Conservation (phyloP, 2,329 filamentous ascomycete species). For the Berkeleyomyces rouxiae region DNA sequence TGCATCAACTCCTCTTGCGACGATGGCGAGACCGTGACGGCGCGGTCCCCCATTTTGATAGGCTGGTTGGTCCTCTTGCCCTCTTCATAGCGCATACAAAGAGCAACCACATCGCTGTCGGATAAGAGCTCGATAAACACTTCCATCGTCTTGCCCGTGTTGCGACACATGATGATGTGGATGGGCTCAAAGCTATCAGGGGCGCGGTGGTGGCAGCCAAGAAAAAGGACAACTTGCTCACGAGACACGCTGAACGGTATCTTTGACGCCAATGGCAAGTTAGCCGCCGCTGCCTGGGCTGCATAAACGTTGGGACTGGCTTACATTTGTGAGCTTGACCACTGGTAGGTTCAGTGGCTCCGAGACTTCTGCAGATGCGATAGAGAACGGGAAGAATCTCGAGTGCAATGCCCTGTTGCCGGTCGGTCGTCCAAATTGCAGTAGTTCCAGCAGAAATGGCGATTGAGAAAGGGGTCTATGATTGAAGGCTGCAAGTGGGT, state of each 20-base stretch:
- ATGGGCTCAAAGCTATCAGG: slow-evolving; percentile 38
- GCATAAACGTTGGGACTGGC: slow-evolving; percentile 14
- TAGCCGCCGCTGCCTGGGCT: too few relatives aligned
- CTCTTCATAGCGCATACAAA: slow-evolving; percentile 32
- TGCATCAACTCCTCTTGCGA: slow-evolving; percentile 41
- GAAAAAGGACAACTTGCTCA: slow-evolving; percentile 39
- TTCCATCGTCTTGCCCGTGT: slow-evolving; percentile 44
- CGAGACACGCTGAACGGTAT: slow-evolving; percentile 39
- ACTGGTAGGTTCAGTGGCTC: slow-evolving; percentile 25
- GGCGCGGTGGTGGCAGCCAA: slow-evolving; percentile 40
- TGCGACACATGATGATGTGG: slow-evolving; percentile 49
- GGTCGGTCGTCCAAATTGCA: slow-evolving; percentile 20
- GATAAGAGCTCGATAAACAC: slow-evolving; percentile 41
- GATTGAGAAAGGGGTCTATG: background rate
- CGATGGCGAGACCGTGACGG: slow-evolving; percentile 39
- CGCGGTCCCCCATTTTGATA: slow-evolving; percentile 38
- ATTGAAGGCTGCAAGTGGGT: background rate
- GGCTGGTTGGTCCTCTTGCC: slow-evolving; percentile 23
- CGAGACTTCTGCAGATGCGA: slow-evolving; percentile 20
- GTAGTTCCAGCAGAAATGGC: slow-evolving; percentile 1
- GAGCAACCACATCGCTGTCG: slow-evolving; percentile 34
- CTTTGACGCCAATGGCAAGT: slow-evolving; percentile 21
- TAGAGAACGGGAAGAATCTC: slow-evolving; percentile 31
- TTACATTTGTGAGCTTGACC: slow-evolving; percentile 34
- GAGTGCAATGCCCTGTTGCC: slow-evolving; percentile 23